These are phyloP conservation scores for Dendrobium catenatum DNA, from an alignment of 106 monocot genomes.

Conservation along the genomic window DNA sequence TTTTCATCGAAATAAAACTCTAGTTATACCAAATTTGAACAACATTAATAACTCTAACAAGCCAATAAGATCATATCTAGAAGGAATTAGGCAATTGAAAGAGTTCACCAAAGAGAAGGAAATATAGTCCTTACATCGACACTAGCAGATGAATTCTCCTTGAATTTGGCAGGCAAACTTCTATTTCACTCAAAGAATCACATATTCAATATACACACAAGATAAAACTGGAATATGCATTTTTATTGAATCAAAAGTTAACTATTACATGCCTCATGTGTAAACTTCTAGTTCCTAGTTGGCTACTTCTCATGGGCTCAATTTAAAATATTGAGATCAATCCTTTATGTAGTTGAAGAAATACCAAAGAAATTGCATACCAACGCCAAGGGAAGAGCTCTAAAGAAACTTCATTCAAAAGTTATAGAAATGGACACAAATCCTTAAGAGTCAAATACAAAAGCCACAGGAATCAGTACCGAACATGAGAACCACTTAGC, in stretches of 20 bases:
- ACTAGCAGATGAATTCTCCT: background rate
- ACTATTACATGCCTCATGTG: background rate
- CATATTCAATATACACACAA: background rate
- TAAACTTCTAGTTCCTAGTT: too few relatives aligned
- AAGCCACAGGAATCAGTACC: too few relatives aligned
- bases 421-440: too few relatives aligned
- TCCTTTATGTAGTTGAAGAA: too few relatives aligned
- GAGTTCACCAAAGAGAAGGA: background rate
- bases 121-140: background rate
- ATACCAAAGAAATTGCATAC: too few relatives aligned
- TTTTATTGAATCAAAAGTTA: background rate
- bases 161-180: background rate
- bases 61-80: background rate
- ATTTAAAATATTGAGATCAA: too few relatives aligned
- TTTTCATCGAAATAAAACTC: background rate
- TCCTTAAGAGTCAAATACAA: too few relatives aligned
- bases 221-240: background rate
- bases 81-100: background rate
- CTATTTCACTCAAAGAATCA: background rate
- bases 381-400: too few relatives aligned
- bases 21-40: background rate
- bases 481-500: too few relatives aligned
- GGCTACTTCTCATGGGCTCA: too few relatives aligned
- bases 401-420: too few relatives aligned
- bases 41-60: background rate